Evolutionary conservation across 2,329 filamentous ascomycete genomes (phyloP), one percentile per base, ranked within the genome.

Genomic region (Colletotrichum siamense): DNA sequence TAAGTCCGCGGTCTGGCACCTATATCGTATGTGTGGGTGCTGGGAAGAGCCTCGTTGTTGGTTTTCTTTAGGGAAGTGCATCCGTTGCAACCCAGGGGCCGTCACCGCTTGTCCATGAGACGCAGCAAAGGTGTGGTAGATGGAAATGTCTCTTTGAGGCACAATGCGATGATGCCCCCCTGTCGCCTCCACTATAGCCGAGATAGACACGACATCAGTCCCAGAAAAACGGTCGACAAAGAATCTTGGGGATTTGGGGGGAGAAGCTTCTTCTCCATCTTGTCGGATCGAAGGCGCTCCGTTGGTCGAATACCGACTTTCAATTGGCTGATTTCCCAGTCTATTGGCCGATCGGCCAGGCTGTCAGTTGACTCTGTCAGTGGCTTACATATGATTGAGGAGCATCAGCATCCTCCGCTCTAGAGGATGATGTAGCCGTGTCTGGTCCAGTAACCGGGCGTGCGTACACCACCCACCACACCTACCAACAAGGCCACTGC

Each of bases 361-460:
- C 67, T 61, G 55, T 62, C 64, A 67, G 59, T 65, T 18, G 52
- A 63, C 24, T 30, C 22, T 73, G 6, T n/a, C 44, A 22, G 52
- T 61, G 24, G 57, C 71, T 55, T 30, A 36, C 70, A 74, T 36
- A 74, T 65, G 65, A 74, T 24, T 69, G 44, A 59, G 59, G 36
- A 64, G 34, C 59, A 69, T 73, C 73, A 66, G 36, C 59, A 69
- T 52, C 44, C 67, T 69, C 59, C 44, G 65, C 59, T 52, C 65
- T 65, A 67, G 69, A 73, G 63, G 71, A 69, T 64, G 61, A 76
- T 68, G 59, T 74, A 76, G 74, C 59, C 49, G 44, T 64, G 44
- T 76, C 36, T 57, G 59, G 30, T 73, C 71, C 71, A 73, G 74
- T 63, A 76, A 76, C 74, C 71, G 64, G 74, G 74, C 69, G 64